Evolutionary conservation across 768 basidiomycete genomes (phyloP).

Genomic region (Royoungia palumana): DNA sequence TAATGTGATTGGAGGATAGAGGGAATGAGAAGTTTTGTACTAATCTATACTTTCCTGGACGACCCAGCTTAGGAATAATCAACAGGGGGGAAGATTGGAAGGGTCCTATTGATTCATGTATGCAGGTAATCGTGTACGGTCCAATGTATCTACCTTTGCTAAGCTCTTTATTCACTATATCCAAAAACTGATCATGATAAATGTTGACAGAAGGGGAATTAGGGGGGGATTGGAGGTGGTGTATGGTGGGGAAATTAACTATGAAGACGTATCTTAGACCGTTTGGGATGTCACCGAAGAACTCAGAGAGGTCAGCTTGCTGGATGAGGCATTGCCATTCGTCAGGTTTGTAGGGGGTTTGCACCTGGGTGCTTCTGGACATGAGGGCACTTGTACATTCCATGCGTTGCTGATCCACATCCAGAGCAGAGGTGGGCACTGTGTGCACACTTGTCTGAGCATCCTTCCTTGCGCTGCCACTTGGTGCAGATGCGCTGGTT

Average conservation of each 20-base stretch:
- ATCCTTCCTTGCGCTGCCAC: not conserved
- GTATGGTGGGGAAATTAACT: too few relatives aligned
- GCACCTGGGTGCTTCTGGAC: not conserved
- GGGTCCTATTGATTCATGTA: not conserved
- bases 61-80: not conserved
- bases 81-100: conserved; percentile 1
- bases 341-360: not conserved
- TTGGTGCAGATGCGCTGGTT: not conserved
- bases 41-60: not conserved
- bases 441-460: not conserved
- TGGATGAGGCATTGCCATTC: not conserved
- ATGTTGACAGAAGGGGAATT: not conserved
- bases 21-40: conserved; percentile 1
- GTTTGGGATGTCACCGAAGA: not conserved
- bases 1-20: rapidly evolving
- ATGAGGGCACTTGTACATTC: not conserved
- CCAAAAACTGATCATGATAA: not conserved
- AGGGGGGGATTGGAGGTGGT: not conserved
- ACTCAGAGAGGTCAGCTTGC: rapidly evolving
- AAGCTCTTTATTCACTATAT: not conserved
- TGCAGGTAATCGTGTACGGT: not conserved
- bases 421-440: not conserved
- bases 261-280: not conserved
- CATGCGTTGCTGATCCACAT: not conserved
- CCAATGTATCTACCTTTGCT: not conserved